Evolutionary conservation across 495 filamentous ascomycete genomes (phyloP), one percentile per base, ranked within the genome.

Genomic region (Staphylotrichum tortipilum): DNA sequence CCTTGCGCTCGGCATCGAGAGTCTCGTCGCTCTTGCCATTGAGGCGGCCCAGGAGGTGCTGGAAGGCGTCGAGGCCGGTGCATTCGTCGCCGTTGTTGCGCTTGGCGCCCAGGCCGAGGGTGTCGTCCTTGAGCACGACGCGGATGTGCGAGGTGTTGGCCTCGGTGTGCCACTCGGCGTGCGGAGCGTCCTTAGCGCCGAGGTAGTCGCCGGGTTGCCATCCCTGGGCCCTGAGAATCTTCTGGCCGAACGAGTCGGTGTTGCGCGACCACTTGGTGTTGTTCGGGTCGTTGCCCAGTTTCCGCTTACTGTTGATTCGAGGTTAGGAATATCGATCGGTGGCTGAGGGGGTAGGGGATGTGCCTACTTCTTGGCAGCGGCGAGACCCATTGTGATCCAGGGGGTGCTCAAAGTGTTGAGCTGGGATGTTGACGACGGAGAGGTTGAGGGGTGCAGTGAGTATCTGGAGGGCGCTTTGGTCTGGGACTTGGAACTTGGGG

Each of bases 181-280:
- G 88, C 1, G 80, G 53, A 2, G 87, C 79, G 59, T 86, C 73
- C 50, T 80, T 77, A 8, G 81, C 83, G 23, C 91, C 92, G 23
- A 98, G 77, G 42, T 78, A 83, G 50, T 79, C 72, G 21, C 91
- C 91, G 0, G 91, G 91, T 37, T 79, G 79, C 91, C 91, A 98
- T 39, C 91, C 91, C 59, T 95, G 89, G 2, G 82, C 72, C 45
- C 83, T 79, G 53, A 98, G 80, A 47, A 96, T 86, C 56, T 77
- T 82, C 63, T 95, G 89, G 56, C 91, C 91, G 60, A 88, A 96
- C 41, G 80, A 79, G 38, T 77, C 73, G 52, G 86, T 89, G 57
- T 88, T 84, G 52, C 81, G 82, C 39, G 84, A 79, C 91, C 91
- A 98, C 69, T 78, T 78, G 24, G 86, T 94, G 63, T 96, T 96